Percentiles rank a stretch among this genome's conserved stretches.
Evolutionary conservation across 2,329 filamentous ascomycete species (phyloP).

Genomic region (Huntiella bhutanensis): DNA sequence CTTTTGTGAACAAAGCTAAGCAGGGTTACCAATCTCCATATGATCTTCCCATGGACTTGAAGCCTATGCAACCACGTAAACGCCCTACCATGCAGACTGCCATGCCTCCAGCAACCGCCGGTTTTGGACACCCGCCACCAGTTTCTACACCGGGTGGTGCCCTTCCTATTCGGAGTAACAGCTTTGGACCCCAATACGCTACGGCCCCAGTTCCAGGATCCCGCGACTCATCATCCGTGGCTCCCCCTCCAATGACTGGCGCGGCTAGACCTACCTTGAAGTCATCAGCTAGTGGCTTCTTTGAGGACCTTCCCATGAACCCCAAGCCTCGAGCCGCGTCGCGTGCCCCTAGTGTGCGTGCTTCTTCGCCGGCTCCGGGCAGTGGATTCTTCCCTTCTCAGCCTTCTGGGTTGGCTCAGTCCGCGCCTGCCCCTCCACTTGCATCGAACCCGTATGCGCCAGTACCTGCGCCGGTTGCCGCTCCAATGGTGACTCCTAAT

Average conservation of each 20-base stretch:
- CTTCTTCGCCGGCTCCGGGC: conserved; percentile 22
- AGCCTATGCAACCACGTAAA: conserved; percentile 44
- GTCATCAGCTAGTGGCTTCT: conserved; percentile 41
- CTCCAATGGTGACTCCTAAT: conserved; percentile 8
- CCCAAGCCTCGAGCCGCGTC: conserved; percentile 42
- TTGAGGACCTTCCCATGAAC: conserved; percentile 54
- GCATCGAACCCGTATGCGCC: conserved; percentile 4
- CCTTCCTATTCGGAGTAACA: conserved; percentile 40
- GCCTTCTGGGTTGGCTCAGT: conserved; percentile 16
- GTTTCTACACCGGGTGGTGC: conserved; percentile 20
- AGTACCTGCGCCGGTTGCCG: not conserved
- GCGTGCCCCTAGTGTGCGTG: conserved; percentile 27
- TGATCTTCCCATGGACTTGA: conserved; percentile 76
- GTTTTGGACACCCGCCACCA: conserved; percentile 14
- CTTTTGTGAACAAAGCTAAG: conserved; percentile 79
- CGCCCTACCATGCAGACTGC: conserved; percentile 35
- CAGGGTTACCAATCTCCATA: conserved; percentile 88
- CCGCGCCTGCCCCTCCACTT: conserved; percentile 6
- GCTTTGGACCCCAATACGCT: conserved; percentile 24
- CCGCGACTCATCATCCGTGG: conserved; percentile 1
- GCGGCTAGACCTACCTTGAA: conserved; percentile 17
- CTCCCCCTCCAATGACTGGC: conserved; percentile 14
- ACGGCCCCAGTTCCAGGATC: conserved; percentile 12
- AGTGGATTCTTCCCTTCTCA: conserved; percentile 4
- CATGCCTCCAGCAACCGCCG: not conserved